Conservation (phyloP, 352 stramenopile genomes). For the Phytophthora constricta region DNA sequence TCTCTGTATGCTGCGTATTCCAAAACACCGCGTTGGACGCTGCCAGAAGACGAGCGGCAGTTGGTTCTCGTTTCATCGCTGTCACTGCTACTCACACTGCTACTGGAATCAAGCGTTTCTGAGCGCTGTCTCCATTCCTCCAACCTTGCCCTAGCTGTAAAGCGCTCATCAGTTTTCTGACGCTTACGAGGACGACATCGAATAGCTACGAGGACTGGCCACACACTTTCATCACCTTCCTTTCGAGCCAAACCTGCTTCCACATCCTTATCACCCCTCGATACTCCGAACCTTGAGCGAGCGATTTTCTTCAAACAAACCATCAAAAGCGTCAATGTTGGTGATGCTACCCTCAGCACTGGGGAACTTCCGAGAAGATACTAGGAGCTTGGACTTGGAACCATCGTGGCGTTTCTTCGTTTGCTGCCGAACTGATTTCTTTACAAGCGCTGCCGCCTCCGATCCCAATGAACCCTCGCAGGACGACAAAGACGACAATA, state of each 20-base stretch:
- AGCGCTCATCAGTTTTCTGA: conserved; percentile 12
- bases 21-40: conserved; percentile 36
- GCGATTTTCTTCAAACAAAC: neutral
- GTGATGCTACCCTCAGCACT: neutral
- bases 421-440: conserved; percentile 1
- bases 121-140: conserved; percentile 13
- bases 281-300: neutral
- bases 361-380: too few relatives aligned
- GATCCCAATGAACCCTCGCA: conserved; percentile 20
- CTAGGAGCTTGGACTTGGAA: neutral
- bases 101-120: conserved; percentile 22
- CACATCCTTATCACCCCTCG: neutral
- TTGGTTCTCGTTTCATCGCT: conserved; percentile 23
- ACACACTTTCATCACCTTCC: conserved; percentile 7
- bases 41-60: conserved; percentile 4
- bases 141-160: conserved; percentile 4
- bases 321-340: neutral
- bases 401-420: conserved; percentile 5
- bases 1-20: conserved; percentile 29
- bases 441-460: neutral
- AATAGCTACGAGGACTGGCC: conserved; percentile 62
- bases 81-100: conserved; percentile 14
- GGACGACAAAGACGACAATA: conserved; percentile 25
- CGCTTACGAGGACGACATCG: conserved; percentile 53
- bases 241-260: neutral